Percentiles rank a stretch among this genome's conserved stretches.
These are phyloP conservation scores for Aspergillus diversus DNA, from an alignment of 495 filamentous ascomycete genomes.

Conservation along the genomic window DNA sequence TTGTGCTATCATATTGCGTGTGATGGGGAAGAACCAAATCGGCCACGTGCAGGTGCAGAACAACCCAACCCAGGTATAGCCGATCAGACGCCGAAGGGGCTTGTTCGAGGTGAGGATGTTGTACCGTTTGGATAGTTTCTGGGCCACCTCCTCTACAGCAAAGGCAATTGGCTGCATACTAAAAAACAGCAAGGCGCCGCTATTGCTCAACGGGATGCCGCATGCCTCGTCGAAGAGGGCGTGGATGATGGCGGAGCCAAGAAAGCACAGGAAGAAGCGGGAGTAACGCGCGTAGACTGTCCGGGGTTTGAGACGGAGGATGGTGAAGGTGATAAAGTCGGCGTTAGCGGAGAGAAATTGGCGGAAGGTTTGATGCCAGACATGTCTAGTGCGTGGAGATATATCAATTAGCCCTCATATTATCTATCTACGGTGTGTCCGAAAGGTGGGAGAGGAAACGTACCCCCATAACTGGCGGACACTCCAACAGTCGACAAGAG, in stretches of 20 bases:
- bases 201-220: not conserved
- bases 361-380: constrained; percentile 14
- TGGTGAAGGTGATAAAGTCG: not conserved
- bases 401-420: not conserved
- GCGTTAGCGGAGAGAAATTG: not conserved
- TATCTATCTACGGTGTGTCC: not conserved
- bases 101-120: not conserved
- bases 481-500: not conserved
- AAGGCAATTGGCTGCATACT: constrained; percentile 2
- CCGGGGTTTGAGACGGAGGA: not conserved
- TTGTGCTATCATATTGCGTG: not conserved
- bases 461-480: constrained; percentile 10
- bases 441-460: not conserved
- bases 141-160: not conserved
- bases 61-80: not conserved
- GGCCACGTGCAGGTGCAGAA: constrained; percentile 2
- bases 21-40: constrained; percentile 1
- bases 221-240: not conserved
- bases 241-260: not conserved
- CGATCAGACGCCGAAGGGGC: not conserved
- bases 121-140: not conserved
- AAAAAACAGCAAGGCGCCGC: constrained; percentile 4
- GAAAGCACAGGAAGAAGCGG: constrained; percentile 5
- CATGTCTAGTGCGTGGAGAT: not conserved
- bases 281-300: not conserved